These are phyloP conservation scores for Cucurbitaria berberidis DNA, from an alignment of 2,329 filamentous ascomycete species.

Conservation along the genomic window DNA sequence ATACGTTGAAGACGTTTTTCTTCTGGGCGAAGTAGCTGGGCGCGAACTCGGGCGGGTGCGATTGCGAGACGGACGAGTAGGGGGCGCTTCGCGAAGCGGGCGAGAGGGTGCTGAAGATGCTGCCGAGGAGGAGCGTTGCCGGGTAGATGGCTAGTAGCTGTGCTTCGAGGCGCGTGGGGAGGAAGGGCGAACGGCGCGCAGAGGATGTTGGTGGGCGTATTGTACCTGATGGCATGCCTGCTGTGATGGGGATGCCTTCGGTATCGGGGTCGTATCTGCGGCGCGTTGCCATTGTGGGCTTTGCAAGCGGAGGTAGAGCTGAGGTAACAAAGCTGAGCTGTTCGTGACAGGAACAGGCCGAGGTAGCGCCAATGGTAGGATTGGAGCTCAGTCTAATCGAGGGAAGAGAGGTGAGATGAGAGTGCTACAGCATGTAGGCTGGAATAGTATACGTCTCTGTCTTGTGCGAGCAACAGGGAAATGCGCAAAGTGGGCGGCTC, in stretches of 20 bases:
- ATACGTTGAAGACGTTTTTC: slow-evolving; percentile 86
- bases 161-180: slow-evolving; percentile 73
- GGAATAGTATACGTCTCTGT: not conserved
- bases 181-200: slow-evolving; percentile 60
- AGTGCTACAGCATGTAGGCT: not conserved
- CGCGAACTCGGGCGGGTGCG: slow-evolving; percentile 64
- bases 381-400: not conserved
- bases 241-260: slow-evolving; percentile 25
- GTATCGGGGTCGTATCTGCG: slow-evolving; percentile 36
- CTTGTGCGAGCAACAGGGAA: not conserved
- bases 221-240: slow-evolving; percentile 32
- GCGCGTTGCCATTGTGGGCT: slow-evolving; percentile 37
- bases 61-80: slow-evolving; percentile 68
- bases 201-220: slow-evolving; percentile 31
- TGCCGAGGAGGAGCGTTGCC: slow-evolving; percentile 76
- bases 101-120: slow-evolving; percentile 78
- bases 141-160: slow-evolving; percentile 75
- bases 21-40: slow-evolving; percentile 94
- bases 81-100: slow-evolving; percentile 68
- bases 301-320: not conserved
- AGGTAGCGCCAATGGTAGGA: not conserved
- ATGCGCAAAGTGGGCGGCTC: not conserved
- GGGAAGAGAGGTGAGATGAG: not conserved
- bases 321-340: slow-evolving; percentile 2
- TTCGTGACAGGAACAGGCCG: not conserved